Conservation (phyloP, 2,329 filamentous ascomycete species). For the Sphaerulina populicola region DNA sequence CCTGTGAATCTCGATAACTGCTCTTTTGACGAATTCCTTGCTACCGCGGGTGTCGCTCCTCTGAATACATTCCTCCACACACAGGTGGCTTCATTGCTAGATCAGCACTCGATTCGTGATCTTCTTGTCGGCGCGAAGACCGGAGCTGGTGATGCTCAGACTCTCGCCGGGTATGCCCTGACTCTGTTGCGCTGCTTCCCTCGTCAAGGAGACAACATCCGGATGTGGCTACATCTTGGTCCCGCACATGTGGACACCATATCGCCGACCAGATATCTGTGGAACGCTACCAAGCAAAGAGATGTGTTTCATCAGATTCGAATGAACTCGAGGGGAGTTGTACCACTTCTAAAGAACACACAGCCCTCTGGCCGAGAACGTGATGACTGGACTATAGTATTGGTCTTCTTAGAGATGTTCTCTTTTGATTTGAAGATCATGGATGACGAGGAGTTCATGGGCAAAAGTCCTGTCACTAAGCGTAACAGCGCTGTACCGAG, state of each 20-base stretch:
- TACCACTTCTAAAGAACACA: conserved; percentile 46
- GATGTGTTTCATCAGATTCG: conserved; percentile 51
- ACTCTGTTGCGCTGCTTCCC: conserved; percentile 82
- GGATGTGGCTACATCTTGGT: conserved; percentile 85
- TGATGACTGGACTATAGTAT: conserved; percentile 77
- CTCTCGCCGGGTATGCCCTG: conserved; percentile 77
- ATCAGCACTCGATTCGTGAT: conserved; percentile 62
- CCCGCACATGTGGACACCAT: conserved; percentile 32
- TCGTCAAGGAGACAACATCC: conserved; percentile 71
- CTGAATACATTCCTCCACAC: conserved; percentile 49
- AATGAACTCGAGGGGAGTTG: conserved; percentile 50
- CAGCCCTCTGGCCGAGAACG: conserved; percentile 28
- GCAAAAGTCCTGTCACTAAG: conserved; percentile 29
- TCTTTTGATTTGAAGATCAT: conserved; percentile 86
- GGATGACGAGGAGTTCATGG: conserved; percentile 84
- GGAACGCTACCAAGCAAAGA: conserved; percentile 57
- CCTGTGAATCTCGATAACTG: conserved; percentile 28
- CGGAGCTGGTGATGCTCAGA: conserved; percentile 51
- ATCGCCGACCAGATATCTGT: conserved; percentile 75
- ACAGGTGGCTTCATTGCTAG: conserved; percentile 62
- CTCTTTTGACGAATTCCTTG: conserved; percentile 42
- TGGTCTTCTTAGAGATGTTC: conserved; percentile 90
- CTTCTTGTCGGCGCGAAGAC: conserved; percentile 21
- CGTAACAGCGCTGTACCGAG: conserved; percentile 61
- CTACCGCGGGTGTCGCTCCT: conserved; percentile 21